phyloP scores from a whole-genome alignment of 1,284 basidiomycete genomes.

The Ganoderma multipileum region DNA sequence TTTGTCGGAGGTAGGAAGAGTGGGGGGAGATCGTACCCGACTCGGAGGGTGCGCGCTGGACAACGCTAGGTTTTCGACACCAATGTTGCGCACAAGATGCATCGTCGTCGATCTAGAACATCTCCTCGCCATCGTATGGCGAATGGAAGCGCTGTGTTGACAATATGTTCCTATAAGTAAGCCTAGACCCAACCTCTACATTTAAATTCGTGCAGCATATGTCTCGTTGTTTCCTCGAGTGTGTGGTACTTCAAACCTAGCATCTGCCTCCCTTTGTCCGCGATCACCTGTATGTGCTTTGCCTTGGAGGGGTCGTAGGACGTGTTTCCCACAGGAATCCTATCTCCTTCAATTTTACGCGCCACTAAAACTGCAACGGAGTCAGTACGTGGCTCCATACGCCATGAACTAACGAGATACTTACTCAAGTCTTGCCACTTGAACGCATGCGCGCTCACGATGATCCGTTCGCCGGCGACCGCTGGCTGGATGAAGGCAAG shows the following conservation, averaged over 20 bases:
- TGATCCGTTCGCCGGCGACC: constrained; percentile 66
- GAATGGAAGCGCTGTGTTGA: not conserved
- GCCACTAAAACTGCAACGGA: not conserved
- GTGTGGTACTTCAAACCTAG: constrained; percentile 53
- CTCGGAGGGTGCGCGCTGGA: too few species aligned
- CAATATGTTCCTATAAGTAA: not conserved
- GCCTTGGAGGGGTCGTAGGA: constrained; percentile 31
- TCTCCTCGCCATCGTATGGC: too few species aligned
- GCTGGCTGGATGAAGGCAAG: constrained; percentile 56
- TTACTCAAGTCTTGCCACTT: constrained; percentile 41
- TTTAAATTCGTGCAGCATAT: constrained; percentile 48
- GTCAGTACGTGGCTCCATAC: not conserved
- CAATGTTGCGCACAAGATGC: too few species aligned
- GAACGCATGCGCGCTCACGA: constrained; percentile 46
- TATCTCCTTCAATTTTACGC: constrained; percentile 18
- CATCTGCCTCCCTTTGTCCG: constrained; percentile 48
- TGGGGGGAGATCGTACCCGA: too few species aligned
- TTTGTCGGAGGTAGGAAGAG: too few species aligned
- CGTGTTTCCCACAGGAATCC: constrained; percentile 31
- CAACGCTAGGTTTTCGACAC: too few species aligned
- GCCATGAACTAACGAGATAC: not conserved
- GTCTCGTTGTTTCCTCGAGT: constrained; percentile 48
- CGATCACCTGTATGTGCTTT: constrained; percentile 42
- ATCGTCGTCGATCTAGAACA: too few species aligned
- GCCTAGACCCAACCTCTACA: constrained; percentile 20